Conservation (phyloP, 441 rosid genomes). For the Theobroma grandiflorum region DNA sequence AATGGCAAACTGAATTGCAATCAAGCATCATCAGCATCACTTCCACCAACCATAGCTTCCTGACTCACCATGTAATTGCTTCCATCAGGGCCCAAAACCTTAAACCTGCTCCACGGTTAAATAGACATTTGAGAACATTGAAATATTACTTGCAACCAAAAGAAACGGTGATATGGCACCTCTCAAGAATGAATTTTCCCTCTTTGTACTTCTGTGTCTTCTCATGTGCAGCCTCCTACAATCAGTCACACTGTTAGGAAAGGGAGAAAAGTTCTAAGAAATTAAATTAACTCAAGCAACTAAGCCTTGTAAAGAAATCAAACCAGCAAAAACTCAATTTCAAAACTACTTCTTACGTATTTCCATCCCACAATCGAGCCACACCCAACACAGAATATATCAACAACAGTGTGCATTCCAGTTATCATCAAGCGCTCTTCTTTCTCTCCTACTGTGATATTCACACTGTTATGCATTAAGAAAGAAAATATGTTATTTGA, state of each 20-base stretch:
- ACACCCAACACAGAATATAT: slow-evolving; percentile 82
- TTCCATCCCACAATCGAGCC: slow-evolving; percentile 94
- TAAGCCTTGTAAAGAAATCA: neutral
- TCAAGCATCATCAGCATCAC: slow-evolving; percentile 63
- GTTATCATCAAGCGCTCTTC: slow-evolving; percentile 85
- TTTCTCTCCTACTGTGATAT: slow-evolving; percentile 62
- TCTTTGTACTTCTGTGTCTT: slow-evolving; percentile 78
- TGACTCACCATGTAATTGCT: slow-evolving; percentile 44
- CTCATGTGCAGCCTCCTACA: slow-evolving; percentile 71
- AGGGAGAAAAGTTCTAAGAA: neutral
- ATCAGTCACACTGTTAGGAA: slow-evolving; percentile 9
- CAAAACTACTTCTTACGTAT: slow-evolving; percentile 59
- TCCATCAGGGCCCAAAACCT: slow-evolving; percentile 75
- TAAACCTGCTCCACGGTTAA: slow-evolving; percentile 58
- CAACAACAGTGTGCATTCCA: slow-evolving; percentile 82
- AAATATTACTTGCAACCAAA: slow-evolving; percentile 12
- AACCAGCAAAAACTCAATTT: slow-evolving; percentile 6
- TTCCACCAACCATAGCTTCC: slow-evolving; percentile 51
- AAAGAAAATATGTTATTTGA: slow-evolving; percentile 28
- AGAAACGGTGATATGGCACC: slow-evolving; percentile 42
- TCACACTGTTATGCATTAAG: slow-evolving; percentile 55
- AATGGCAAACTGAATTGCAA: slow-evolving; percentile 9
- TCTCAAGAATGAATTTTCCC: slow-evolving; percentile 83
- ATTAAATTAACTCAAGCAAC: neutral
- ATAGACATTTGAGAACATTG: slow-evolving; percentile 20